Percentiles rank a stretch among this genome's conserved stretches.
Evolutionary conservation across 495 filamentous ascomycete species (phyloP).

Genomic region (Penicillium cinerascens): DNA sequence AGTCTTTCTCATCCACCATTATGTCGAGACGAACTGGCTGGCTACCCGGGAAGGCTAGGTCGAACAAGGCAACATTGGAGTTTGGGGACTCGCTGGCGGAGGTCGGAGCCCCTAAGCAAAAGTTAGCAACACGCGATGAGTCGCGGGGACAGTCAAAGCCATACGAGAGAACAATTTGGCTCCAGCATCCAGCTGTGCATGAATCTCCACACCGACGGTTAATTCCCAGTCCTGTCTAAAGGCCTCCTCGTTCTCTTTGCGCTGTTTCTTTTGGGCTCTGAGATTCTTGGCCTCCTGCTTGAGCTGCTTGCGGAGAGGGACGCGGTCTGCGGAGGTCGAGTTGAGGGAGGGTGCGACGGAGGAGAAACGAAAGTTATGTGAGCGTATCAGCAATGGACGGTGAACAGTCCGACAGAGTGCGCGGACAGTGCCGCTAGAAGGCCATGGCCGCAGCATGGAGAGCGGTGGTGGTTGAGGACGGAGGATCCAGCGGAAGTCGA

Average conservation of each 20-base stretch:
- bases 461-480: neutral
- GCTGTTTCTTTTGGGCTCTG: conserved; percentile 34
- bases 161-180: conserved; percentile 77
- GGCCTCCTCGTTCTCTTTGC: conserved; percentile 37
- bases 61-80: conserved; percentile 81
- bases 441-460: conserved; percentile 39
- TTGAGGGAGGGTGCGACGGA: conserved; percentile 19
- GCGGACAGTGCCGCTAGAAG: conserved; percentile 30
- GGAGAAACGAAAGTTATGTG: conserved; percentile 6
- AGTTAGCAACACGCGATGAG: neutral
- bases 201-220: conserved; percentile 94
- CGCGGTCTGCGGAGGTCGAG: conserved; percentile 25
- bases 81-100: conserved; percentile 71
- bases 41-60: conserved; percentile 82
- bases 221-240: conserved; percentile 67
- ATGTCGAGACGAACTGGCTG: conserved; percentile 57
- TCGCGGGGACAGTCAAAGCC: conserved; percentile 10
- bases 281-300: conserved; percentile 65
- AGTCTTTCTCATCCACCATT: neutral
- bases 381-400: conserved; percentile 6
- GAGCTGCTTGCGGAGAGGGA: conserved; percentile 69
- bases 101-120: conserved; percentile 56
- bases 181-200: conserved; percentile 87
- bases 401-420: conserved; percentile 14
- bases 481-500: neutral